phyloP scores from a whole-genome alignment of 306 rosid genomes.

The Elaeagnus macrophylla region DNA sequence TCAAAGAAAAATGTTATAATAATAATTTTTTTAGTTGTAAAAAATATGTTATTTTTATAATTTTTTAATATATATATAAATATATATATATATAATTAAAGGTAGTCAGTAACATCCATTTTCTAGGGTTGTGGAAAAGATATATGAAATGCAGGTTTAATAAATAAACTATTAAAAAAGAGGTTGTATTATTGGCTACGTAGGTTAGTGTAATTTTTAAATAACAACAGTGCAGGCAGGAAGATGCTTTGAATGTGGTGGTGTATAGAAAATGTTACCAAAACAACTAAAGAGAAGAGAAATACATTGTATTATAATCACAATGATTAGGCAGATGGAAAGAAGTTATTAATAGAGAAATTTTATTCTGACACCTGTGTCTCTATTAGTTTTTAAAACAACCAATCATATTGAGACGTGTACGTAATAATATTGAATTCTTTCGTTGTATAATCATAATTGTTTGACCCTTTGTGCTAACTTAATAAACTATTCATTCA shows the following conservation, averaged over 20 bases:
- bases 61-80: too few relatives aligned
- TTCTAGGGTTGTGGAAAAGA: slow-evolving; percentile 48
- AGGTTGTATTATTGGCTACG: slow-evolving; percentile 54
- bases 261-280: slow-evolving; percentile 35
- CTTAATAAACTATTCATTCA: not conserved
- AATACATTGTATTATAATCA: slow-evolving; percentile 23
- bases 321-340: slow-evolving; percentile 6
- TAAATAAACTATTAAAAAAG: slow-evolving; percentile 20
- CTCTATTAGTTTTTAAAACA: slow-evolving; percentile 30
- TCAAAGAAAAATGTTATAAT: too few relatives aligned
- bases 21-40: too few relatives aligned
- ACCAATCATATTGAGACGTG: slow-evolving; percentile 55
- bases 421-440: slow-evolving; percentile 24
- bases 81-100: too few relatives aligned
- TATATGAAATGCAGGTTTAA: slow-evolving; percentile 30
- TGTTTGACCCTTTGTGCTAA: slow-evolving; percentile 32
- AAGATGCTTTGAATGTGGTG: slow-evolving; percentile 75
- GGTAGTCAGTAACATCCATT: slow-evolving; percentile 48
- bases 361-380: slow-evolving; percentile 55
- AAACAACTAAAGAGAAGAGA: too few relatives aligned
- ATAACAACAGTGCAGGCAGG: slow-evolving; percentile 12
- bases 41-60: too few relatives aligned
- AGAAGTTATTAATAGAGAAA: slow-evolving; percentile 9
- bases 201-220: slow-evolving; percentile 45
- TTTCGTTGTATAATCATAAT: slow-evolving; percentile 22